These are phyloP conservation scores for Decorospora gaudefroyi DNA, from an alignment of 2,329 filamentous ascomycete genomes.

Conservation along the genomic window DNA sequence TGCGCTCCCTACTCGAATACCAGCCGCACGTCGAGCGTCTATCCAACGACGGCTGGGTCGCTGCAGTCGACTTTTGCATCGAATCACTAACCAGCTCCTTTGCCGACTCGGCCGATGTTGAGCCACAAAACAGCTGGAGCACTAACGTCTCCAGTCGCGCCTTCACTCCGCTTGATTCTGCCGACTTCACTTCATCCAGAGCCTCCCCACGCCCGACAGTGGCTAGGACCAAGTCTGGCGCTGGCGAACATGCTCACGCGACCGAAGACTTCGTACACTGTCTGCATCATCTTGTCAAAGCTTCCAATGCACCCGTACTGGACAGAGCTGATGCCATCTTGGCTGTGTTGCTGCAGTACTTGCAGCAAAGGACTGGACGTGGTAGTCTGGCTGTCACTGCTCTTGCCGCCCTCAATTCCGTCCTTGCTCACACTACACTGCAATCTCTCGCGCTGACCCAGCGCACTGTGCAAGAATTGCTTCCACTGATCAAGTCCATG, in stretches of 20 bases:
- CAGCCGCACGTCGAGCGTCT: conserved; percentile 81
- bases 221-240: conserved; percentile 22
- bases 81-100: conserved; percentile 57
- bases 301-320: conserved; percentile 69
- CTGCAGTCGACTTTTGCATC: conserved; percentile 71
- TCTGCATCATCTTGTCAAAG: conserved; percentile 65
- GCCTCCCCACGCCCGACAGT: conserved; percentile 32
- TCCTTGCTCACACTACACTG: conserved; percentile 68
- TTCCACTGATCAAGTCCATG: conserved; percentile 73
- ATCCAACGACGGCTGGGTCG: conserved; percentile 68
- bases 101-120: conserved; percentile 26
- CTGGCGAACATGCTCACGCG: conserved; percentile 31
- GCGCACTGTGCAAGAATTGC: conserved; percentile 61
- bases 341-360: conserved; percentile 61
- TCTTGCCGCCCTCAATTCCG: conserved; percentile 74
- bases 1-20: conserved; percentile 71
- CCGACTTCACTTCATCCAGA: conserved; percentile 31
- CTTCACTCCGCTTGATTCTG: conserved; percentile 39
- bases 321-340: conserved; percentile 62
- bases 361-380: conserved; percentile 65
- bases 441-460: conserved; percentile 69
- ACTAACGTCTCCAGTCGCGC: conserved; percentile 37
- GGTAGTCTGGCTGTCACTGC: conserved; percentile 72
- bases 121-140: conserved; percentile 35
- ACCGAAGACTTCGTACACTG: conserved; percentile 60